Evolutionary conservation across 345 rosid genomes (phyloP).

Genomic region (Anacardium occidentale): DNA sequence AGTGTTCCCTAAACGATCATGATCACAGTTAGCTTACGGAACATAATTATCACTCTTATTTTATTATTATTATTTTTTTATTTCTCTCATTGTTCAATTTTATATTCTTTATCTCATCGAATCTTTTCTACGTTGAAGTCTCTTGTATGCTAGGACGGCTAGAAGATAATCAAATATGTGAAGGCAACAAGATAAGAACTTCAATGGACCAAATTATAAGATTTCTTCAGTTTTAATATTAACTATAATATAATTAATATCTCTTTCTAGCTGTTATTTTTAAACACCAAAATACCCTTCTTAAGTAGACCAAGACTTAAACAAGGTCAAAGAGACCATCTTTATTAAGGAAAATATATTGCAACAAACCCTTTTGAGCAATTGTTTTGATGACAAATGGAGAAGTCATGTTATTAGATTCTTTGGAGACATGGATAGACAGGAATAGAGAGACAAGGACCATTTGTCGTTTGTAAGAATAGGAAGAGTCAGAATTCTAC

Average conservation of each 20-base stretch:
- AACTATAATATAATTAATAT: not conserved
- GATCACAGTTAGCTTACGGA: too few species aligned
- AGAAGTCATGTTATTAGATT: not conserved
- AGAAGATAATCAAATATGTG: not conserved
- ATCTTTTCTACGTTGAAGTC: not conserved
- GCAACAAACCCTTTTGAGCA: not conserved
- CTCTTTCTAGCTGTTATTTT: not conserved
- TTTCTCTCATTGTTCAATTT: not conserved
- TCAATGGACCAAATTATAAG: not conserved
- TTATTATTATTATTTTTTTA: too few species aligned
- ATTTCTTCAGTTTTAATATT: not conserved
- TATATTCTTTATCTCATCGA: not conserved
- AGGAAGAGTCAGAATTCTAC: not conserved
- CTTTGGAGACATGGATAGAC: not conserved
- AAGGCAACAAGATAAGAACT: not conserved
- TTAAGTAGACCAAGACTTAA: too few species aligned
- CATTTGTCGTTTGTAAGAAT: not conserved
- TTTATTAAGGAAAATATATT: not conserved
- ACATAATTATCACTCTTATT: too few species aligned
- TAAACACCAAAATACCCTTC: not conserved
- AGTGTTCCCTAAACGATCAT: too few species aligned
- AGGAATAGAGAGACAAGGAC: not conserved
- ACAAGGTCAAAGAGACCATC: not conserved
- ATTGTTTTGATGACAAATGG: slow-evolving; percentile 25
- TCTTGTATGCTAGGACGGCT: not conserved